Base-by-base conservation (phyloP, 164 flowering plant species). In the Brasenia schreberi region DNA sequence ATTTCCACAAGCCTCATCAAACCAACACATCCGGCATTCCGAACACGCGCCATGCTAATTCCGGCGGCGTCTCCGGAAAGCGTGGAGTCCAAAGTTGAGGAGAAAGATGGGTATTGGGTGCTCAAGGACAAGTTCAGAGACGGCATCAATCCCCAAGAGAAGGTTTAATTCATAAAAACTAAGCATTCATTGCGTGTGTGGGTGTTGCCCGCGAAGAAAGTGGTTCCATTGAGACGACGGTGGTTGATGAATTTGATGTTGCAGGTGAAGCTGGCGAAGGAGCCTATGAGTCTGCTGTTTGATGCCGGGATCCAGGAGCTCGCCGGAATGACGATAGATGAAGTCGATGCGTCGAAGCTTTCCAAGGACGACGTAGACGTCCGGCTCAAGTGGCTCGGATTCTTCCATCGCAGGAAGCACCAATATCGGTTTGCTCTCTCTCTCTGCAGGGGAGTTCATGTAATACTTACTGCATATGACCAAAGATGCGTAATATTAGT, bases 351-450 rank as follows among this genome's bases (percentile, higher is more conserved):
- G 10, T 71, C 80, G 17, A 90, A 94, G 76, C 62, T 64, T 59
- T 73, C 71, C 14, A 94, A 86, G 69, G 91, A 89, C 73, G 97
- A 94, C 71, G 77, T 90, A 70, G 97, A 90, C 70, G 89, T 86
- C 16, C 79, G 98, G 23, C 90, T 94, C 74, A 94, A 94, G 73
- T 94, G 98, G 98, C 88, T 94, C 63, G 98, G 96, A 6, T 80
- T 94, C 63, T 94, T 94, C 68, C 97, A 90, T 62, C 72, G 97
- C 59, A 82, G 97, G 65, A 94, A 94, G 73, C 91, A 93, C 75
- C 97, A 90, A 0, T 94, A 97, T 93, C 81, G 90, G 66, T n/a
- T 27, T 18, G 19, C 10, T 69, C 19, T 59, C 62, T 60, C 9
- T 60, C 43, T 27, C 44, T 33, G 39, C 39, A 33, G 39, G 39